Conservation (phyloP, 1,139 yeast species). For the Tardiomyces depauwii region DNA sequence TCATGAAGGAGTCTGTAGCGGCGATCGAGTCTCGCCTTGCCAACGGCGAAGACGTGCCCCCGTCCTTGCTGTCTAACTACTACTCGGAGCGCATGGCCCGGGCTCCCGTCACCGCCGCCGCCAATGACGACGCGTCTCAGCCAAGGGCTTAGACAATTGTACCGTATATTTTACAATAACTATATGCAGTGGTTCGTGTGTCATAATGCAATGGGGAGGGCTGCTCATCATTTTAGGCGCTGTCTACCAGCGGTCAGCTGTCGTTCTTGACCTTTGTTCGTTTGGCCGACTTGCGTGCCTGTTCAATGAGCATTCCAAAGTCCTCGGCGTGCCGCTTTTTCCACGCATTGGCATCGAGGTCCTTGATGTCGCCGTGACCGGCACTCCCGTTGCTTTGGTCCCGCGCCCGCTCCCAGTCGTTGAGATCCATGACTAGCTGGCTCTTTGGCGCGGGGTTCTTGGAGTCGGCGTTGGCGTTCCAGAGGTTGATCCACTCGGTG, state of each 20-base stretch:
- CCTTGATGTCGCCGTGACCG: slow-evolving; percentile 15
- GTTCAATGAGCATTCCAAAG: slow-evolving; percentile 38
- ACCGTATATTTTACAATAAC: not conserved
- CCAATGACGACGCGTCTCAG: not conserved
- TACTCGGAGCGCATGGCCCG: not conserved
- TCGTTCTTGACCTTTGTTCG: not conserved
- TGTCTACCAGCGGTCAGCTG: not conserved
- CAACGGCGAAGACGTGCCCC: not conserved
- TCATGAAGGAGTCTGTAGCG: not conserved
- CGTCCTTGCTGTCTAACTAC: not conserved
- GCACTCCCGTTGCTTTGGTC: slow-evolving; percentile 5
- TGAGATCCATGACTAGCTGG: slow-evolving; percentile 43
- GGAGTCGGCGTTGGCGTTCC: slow-evolving; percentile 81
- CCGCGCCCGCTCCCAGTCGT: slow-evolving; percentile 52
- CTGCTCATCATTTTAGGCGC: not conserved
- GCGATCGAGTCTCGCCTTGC: not conserved
- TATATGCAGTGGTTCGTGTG: not conserved
- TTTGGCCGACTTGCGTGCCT: slow-evolving; percentile 1
- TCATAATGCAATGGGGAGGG: not conserved
- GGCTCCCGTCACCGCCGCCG: not conserved
- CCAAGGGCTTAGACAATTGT: no score
- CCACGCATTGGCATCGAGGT: slow-evolving; percentile 41
- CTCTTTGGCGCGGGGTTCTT: slow-evolving; percentile 49
- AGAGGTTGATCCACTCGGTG: slow-evolving; percentile 65
- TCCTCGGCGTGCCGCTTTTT: slow-evolving; percentile 36